Evolutionary conservation across 257 asterid genomes (phyloP), one percentile per base, ranked within the genome.

Genomic region (Solanum tarapatanum): DNA sequence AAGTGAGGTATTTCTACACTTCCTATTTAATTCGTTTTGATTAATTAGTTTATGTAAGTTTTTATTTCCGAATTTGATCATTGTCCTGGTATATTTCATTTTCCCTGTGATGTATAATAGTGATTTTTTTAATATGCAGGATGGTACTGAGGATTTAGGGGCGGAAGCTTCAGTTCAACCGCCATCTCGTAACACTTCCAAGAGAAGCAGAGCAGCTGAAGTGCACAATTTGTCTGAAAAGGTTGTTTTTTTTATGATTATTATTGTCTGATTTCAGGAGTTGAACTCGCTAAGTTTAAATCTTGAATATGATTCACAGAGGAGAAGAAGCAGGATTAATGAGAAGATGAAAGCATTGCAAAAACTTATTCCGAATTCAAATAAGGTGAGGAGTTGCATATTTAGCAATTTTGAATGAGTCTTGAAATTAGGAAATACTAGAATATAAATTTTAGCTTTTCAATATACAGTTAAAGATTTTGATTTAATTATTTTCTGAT

Each of bases 291-390:
- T 3, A 75, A 37, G 58, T n/a, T 76, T 76, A 39, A n/a, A 76
- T 76, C 23, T 3, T 23, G 58, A 23, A 23, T 39, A 11, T 37
- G 36, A 39, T 76, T 88, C 33, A 36, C 93, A 94, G 98, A 92
- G 98, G 92, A 93, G 98, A 85, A 94, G 98, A 85, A 92, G 98
- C 91, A 93, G 96, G 90, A 94, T 95, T n/a, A 95, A 94, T 89
- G 98, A 95, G 91, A 94, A 93, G 87, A 93, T 95, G 98, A 94
- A 93, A 87, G 98, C 98, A 69, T 86, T 95, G 86, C 98, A 94
- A 87, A 95, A 94, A 89, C 90, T 95, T 19, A 94, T 95, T 76
- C 98, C 98, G 10, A 94, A 94, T 87, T 93, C 98, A 33, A 94
- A 95, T 94, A 95, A 95, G 96, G 98, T 92, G 68, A 80, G 83